Evolutionary conservation across 2,329 filamentous ascomycete genomes (phyloP), one percentile per base, ranked within the genome.

Genomic region (Diaporthe sp.): DNA sequence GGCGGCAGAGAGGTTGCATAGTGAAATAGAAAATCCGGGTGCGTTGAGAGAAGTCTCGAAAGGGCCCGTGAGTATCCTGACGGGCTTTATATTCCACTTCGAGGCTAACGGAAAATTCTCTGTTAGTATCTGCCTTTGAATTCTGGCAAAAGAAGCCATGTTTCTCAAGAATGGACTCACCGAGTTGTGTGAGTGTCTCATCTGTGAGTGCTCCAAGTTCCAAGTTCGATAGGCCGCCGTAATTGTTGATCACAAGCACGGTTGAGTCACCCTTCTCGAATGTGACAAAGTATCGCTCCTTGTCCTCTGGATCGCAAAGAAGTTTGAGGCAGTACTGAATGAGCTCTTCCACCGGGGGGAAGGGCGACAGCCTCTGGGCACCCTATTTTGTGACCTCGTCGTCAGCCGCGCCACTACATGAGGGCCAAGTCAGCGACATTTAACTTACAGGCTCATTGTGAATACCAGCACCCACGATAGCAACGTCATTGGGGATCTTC

Each of bases 161-260:
- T n/a, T 13, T 37, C 61, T n/a, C n/a, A 22, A 3, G 9, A 6
- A 25, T 8, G 25, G 7, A 22, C 73, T 8, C 25, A 75, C 87
- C 82, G 42, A 90, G 80, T 78, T 90, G 88, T 58, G 82, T 80
- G 1, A 88, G 82, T 1, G 89, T 86, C 78, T 90, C 89, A 31
- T 86, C 86, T 3, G 87, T 88, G 58, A 91, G 87, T 2, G 88
- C 89, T 51, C 88, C 87, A 68, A 91, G 80, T 77, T 92, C 90
- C 17, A 91, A 82, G 12, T 86, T 85, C 75, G 86, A 89, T 12
- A 91, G 85, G 4, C 89, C 89, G 34, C 90, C 90, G 9, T 91
- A 86, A 77, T 91, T 91, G 80, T 91, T 91, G 60, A 91, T 82
- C 37, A 91, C 78, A n/a, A 91, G 80, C 0, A 90, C 86, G 0